phyloP scores from a whole-genome alignment of 139 green algal genomes.

The Coelastrella sp. region DNA sequence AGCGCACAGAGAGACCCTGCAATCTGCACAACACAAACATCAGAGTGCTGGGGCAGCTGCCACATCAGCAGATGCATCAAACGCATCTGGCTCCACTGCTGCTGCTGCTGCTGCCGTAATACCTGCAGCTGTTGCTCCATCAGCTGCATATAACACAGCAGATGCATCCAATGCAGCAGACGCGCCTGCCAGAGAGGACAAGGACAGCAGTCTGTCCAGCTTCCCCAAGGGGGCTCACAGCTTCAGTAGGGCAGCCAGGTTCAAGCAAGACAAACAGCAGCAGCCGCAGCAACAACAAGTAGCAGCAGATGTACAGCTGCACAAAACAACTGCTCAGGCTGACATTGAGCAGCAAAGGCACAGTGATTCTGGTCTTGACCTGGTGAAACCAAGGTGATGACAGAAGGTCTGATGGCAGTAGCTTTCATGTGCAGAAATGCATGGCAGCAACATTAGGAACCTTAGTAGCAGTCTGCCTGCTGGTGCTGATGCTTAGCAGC shows the following conservation, averaged over 20 bases:
- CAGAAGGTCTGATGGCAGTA: not conserved
- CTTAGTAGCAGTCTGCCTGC: too few species aligned
- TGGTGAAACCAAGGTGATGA: constrained; percentile 7
- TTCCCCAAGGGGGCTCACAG: not conserved
- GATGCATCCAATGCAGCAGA: not conserved
- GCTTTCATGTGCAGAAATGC: not conserved
- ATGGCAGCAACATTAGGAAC: too few species aligned
- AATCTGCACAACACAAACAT: too few species aligned
- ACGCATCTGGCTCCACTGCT: too few species aligned
- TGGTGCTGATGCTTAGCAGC: too few species aligned
- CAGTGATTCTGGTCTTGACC: not conserved
- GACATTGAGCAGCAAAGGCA: too few species aligned
- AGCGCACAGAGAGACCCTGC: too few species aligned
- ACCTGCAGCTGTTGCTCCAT: too few species aligned
- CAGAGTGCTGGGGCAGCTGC: not conserved
- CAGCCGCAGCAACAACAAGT: not conserved
- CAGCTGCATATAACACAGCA: not conserved
- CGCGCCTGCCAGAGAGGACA: not conserved
- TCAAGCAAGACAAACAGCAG: constrained; percentile 3
- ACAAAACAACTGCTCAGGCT: not conserved
- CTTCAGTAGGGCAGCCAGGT: not conserved
- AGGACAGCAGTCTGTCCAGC: not conserved
- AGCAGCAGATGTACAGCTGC: not conserved
- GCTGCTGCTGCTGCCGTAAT: not conserved
- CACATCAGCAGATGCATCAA: not conserved